These are phyloP conservation scores for Syzygium jambos DNA, from an alignment of 345 rosid species.

Conservation along the genomic window DNA sequence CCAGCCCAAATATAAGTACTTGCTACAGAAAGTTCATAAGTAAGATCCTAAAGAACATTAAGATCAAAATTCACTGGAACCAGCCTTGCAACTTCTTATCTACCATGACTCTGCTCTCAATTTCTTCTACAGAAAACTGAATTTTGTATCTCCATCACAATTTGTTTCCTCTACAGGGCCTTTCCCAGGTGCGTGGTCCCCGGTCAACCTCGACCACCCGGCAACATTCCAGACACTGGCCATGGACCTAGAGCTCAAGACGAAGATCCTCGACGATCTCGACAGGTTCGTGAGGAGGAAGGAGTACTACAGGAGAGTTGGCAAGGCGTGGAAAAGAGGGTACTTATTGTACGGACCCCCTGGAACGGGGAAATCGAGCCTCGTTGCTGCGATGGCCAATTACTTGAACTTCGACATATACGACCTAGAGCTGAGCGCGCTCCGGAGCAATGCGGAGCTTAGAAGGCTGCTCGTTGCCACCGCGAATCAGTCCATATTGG, in stretches of 20 bases:
- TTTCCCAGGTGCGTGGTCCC: constrained; percentile 41
- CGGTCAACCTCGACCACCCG: constrained; percentile 31
- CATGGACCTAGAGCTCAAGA: background rate
- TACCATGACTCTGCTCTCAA: too few species aligned
- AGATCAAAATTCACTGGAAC: background rate
- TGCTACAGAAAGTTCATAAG: too few species aligned
- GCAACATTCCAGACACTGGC: constrained; percentile 7
- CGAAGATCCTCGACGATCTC: background rate
- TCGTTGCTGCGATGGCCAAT: constrained; percentile 14
- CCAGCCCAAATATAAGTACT: too few species aligned
- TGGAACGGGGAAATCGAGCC: constrained; percentile 12
- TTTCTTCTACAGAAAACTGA: background rate
- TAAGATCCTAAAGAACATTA: too few species aligned
- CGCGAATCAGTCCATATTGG: constrained; percentile 7
- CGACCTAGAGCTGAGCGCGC: constrained; percentile 5
- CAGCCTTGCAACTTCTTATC: background rate
- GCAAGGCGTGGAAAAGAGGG: constrained; percentile 11
- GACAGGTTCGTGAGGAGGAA: background rate
- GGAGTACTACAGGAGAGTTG: constrained; percentile 7
- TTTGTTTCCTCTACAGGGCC: background rate
- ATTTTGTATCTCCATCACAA: background rate
- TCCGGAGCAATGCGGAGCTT: constrained; percentile 1
- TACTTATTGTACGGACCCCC: constrained; percentile 11
- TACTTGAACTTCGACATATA: constrained; percentile 11
- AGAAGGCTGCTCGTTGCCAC: background rate